Conservation (phyloP, 2,329 filamentous ascomycete genomes). For the Stemphylium lycopersici region DNA sequence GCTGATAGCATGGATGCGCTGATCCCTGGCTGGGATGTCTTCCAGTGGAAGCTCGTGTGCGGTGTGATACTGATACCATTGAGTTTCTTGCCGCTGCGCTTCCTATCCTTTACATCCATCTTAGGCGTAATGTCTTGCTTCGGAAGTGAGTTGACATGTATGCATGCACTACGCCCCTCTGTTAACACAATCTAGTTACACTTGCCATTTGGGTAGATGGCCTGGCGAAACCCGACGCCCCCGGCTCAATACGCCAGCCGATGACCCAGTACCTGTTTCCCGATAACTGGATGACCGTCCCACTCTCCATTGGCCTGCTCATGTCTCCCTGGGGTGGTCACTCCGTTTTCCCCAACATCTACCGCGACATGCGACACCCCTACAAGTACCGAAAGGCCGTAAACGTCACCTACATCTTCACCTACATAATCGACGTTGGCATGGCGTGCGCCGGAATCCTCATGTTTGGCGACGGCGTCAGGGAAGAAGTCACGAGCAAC, state of each 20-base stretch:
- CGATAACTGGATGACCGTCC: slow-evolving; percentile 82
- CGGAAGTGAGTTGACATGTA: slow-evolving; percentile 70
- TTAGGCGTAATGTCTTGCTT: slow-evolving; percentile 91
- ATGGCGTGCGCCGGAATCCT: slow-evolving; percentile 85
- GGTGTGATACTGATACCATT: slow-evolving; percentile 78
- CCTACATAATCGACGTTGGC: slow-evolving; percentile 78
- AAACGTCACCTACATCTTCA: slow-evolving; percentile 82
- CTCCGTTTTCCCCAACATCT: slow-evolving; percentile 83
- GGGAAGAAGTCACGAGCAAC: slow-evolving; percentile 89
- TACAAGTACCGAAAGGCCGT: slow-evolving; percentile 79
- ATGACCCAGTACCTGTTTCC: slow-evolving; percentile 83
- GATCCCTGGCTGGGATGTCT: slow-evolving; percentile 71
- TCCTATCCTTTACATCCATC: slow-evolving; percentile 88
- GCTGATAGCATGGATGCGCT: slow-evolving; percentile 86
- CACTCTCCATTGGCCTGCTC: slow-evolving; percentile 85
- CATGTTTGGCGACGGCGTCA: slow-evolving; percentile 93
- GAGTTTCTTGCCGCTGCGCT: slow-evolving; percentile 80
- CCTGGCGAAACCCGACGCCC: slow-evolving; percentile 76
- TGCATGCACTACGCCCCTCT: not conserved
- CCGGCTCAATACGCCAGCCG: slow-evolving; percentile 83
- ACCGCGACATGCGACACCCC: slow-evolving; percentile 79
- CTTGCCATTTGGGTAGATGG: slow-evolving; percentile 83
- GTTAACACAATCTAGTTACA: slow-evolving; percentile 67
- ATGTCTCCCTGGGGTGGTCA: slow-evolving; percentile 82
- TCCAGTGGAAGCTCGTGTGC: slow-evolving; percentile 85